These are phyloP conservation scores for Rosa lucieae DNA, from an alignment of 306 rosid species.

Conservation along the genomic window DNA sequence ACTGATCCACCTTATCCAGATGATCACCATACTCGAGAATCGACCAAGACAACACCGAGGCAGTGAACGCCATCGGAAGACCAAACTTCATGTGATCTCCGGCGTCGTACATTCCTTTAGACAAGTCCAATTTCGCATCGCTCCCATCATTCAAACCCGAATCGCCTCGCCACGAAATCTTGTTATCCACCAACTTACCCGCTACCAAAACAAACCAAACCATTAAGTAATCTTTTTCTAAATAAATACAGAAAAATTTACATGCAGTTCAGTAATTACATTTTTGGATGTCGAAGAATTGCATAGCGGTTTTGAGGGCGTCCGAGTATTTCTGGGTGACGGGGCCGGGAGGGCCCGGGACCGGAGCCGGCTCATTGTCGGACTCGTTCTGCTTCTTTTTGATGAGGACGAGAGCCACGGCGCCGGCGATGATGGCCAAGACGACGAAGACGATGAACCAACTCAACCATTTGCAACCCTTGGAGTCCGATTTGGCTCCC, in stretches of 20 bases:
- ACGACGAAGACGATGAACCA: constrained; percentile 53
- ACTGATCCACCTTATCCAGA: constrained; percentile 73
- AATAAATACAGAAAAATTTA: no score
- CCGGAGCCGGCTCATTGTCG: constrained; percentile 51
- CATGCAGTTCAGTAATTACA: no score
- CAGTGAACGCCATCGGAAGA: constrained; percentile 93
- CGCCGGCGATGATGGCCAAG: constrained; percentile 55
- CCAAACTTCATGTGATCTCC: constrained; percentile 97
- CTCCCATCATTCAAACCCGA: constrained; percentile 80
- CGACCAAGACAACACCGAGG: constrained; percentile 86
- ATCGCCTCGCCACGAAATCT: constrained; percentile 91
- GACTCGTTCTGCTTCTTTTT: constrained; percentile 43
- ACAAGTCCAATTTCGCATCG: constrained; percentile 62
- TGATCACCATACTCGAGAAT: constrained; percentile 95
- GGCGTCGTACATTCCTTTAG: constrained; percentile 95
- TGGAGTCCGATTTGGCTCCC: constrained; percentile 56
- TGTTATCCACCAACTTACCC: constrained; percentile 63
- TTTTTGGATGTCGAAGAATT: constrained; percentile 87
- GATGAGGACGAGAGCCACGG: constrained; percentile 43
- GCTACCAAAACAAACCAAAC: no score
- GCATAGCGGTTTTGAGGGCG: constrained; percentile 75
- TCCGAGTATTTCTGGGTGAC: constrained; percentile 55
- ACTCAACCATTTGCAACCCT: constrained; percentile 68
- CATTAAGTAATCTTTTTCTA: no score
- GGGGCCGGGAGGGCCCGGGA: constrained; percentile 85